phyloP scores from a whole-genome alignment of 768 basidiomycete genomes.

The Pleurotus salmoneostramineus region DNA sequence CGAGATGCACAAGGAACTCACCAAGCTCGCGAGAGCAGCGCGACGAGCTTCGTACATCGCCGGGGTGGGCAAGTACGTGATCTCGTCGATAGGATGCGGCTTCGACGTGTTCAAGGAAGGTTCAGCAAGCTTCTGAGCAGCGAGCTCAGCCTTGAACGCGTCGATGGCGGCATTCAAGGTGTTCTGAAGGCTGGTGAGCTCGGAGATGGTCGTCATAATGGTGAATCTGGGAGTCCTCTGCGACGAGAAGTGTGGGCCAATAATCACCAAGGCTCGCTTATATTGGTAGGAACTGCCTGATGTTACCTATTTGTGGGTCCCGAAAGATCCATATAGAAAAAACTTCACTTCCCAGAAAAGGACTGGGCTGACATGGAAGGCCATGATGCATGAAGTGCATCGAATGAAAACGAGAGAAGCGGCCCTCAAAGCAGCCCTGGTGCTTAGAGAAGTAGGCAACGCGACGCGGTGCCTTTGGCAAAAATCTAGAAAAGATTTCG shows the following conservation, averaged over 20 bases:
- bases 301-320: not conserved
- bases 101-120: slow-evolving; percentile 31
- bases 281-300: not conserved
- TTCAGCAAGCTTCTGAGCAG: slow-evolving; percentile 28
- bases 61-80: slow-evolving; percentile 28
- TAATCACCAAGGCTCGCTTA: not conserved
- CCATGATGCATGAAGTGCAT: too few species aligned
- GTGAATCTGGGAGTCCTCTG: not conserved
- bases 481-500: slow-evolving; percentile 1
- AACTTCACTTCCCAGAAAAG: not conserved
- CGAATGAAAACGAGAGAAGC: not conserved
- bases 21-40: slow-evolving; percentile 28
- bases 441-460: not conserved
- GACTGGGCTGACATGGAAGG: not conserved
- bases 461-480: not conserved
- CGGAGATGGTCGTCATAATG: slow-evolving; percentile 26
- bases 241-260: not conserved
- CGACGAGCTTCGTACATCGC: slow-evolving; percentile 32
- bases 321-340: not conserved
- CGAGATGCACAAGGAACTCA: slow-evolving; percentile 12
- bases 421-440: not conserved
- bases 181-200: slow-evolving; percentile 32
- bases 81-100: slow-evolving; percentile 31
- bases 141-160: slow-evolving; percentile 32
- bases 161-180: slow-evolving; percentile 36